Conservation (phyloP, 2,329 filamentous ascomycete genomes). For the Ophiostoma sp. region DNA sequence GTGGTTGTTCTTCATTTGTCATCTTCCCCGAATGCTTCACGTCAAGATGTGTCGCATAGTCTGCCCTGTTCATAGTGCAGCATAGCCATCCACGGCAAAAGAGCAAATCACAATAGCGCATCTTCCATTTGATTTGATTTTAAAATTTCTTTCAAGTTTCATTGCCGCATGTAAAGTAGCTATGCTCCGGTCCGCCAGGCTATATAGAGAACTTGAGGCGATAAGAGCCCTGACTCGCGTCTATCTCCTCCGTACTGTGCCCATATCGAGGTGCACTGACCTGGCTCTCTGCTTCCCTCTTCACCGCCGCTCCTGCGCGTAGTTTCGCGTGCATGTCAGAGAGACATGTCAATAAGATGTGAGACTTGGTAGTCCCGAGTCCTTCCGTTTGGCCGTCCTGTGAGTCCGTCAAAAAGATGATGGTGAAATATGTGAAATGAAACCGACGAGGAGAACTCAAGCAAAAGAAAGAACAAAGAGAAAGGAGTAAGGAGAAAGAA, state of each 20-base stretch:
- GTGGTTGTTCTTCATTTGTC: slow-evolving; percentile 7
- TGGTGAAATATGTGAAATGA: background rate
- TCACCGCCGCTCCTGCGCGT: background rate
- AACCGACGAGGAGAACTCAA: background rate
- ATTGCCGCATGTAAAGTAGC: background rate
- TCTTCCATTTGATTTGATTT: background rate
- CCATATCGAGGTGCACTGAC: background rate
- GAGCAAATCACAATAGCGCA: background rate
- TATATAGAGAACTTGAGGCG: background rate
- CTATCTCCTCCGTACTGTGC: background rate
- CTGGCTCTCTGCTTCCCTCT: background rate
- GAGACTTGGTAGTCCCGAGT: background rate
- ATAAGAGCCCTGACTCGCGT: background rate
- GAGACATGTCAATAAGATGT: background rate
- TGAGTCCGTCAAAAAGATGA: background rate
- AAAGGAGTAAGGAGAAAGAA: background rate
- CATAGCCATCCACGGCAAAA: no score
- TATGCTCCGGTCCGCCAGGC: background rate
- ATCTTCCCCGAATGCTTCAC: background rate
- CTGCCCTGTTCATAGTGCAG: no score
- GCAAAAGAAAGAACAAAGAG: background rate
- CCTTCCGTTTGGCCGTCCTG: background rate
- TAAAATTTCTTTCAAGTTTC: background rate
- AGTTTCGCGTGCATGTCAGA: background rate
- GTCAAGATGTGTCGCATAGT: background rate